Conservation (phyloP, 1,139 yeast species). For the Suhomyces bokatorum region DNA sequence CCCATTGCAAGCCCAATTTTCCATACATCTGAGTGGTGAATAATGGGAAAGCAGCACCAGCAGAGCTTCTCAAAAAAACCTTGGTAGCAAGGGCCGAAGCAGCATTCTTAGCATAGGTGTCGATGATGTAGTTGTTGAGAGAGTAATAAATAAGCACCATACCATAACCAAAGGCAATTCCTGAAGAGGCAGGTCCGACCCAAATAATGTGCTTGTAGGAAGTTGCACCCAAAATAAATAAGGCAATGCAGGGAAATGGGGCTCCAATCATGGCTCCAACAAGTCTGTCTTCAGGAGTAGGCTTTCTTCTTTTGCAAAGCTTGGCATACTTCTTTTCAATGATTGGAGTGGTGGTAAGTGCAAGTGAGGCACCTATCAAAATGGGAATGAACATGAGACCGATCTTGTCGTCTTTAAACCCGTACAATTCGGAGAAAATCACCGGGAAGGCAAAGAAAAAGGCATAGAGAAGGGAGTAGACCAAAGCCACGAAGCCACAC, state of each 20-base stretch:
- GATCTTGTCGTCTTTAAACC: conserved; percentile 63
- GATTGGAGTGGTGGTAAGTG: conserved; percentile 69
- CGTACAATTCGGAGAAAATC: conserved; percentile 66
- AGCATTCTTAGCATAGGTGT: conserved; percentile 83
- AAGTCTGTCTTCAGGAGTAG: conserved; percentile 85
- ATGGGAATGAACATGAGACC: conserved; percentile 89
- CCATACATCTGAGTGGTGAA: conserved; percentile 83
- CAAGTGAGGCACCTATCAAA: conserved; percentile 77
- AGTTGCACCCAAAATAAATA: conserved; percentile 89
- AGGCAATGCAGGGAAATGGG: conserved; percentile 84
- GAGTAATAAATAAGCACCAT: conserved; percentile 89
- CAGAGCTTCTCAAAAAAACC: conserved; percentile 82
- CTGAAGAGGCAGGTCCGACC: conserved; percentile 95
- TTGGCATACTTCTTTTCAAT: conserved; percentile 62
- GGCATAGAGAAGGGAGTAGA: conserved; percentile 84
- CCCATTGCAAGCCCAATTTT: conserved; percentile 76
- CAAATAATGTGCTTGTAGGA: conserved; percentile 76
- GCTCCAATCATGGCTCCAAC: conserved; percentile 89
- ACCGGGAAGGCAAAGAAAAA: conserved; percentile 90
- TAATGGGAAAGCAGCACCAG: conserved; percentile 90
- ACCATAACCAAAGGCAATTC: conserved; percentile 86
- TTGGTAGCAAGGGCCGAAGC: conserved; percentile 90
- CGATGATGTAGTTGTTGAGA: conserved; percentile 84
- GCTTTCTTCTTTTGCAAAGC: conserved; percentile 55
- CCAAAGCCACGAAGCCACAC: conserved; percentile 83